A percentile compares a stretch with the other conserved stretches of the same genome.
Conservation (phyloP, 1,284 basidiomycete species). For the Hypsizygus ulmarius region DNA sequence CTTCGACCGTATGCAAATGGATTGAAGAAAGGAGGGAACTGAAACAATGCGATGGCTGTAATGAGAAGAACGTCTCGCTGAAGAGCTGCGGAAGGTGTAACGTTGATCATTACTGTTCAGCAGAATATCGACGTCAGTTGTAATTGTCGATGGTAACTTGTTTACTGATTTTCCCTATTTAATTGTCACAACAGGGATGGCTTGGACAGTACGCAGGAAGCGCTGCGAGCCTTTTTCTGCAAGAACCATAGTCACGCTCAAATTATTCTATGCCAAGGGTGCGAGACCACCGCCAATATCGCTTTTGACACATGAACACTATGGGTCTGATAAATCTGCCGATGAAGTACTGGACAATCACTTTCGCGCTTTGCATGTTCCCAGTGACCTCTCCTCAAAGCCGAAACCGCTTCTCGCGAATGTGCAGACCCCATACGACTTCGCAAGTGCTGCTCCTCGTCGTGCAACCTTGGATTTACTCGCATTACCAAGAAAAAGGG, state of each 20-base stretch:
- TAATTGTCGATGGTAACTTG: no score
- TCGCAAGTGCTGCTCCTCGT: neutral
- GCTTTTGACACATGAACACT: conserved; percentile 29
- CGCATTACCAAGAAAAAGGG: conserved; percentile 52
- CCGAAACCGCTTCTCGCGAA: conserved; percentile 52
- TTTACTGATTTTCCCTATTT: neutral
- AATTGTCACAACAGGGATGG: conserved; percentile 29
- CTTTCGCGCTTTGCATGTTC: conserved; percentile 26
- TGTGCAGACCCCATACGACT: conserved; percentile 42
- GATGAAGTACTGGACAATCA: conserved; percentile 22
- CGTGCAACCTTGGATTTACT: conserved; percentile 28
- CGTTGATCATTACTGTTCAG: conserved; percentile 48
- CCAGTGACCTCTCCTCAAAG: conserved; percentile 21
- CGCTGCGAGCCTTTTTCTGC: conserved; percentile 43
- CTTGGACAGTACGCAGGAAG: conserved; percentile 49
- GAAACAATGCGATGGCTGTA: conserved; percentile 41
- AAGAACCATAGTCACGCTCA: conserved; percentile 43
- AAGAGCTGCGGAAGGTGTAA: conserved; percentile 46
- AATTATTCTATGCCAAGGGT: conserved; percentile 37
- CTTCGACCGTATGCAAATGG: conserved; percentile 48
- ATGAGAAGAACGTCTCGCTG: conserved; percentile 29
- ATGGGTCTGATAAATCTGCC: conserved; percentile 28
- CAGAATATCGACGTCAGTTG: conserved; percentile 49
- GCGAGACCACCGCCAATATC: conserved; percentile 30
- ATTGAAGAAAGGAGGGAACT: conserved; percentile 44